phyloP scores from a whole-genome alignment of 2,329 filamentous ascomycete species.

The Whalleya microplaca region DNA sequence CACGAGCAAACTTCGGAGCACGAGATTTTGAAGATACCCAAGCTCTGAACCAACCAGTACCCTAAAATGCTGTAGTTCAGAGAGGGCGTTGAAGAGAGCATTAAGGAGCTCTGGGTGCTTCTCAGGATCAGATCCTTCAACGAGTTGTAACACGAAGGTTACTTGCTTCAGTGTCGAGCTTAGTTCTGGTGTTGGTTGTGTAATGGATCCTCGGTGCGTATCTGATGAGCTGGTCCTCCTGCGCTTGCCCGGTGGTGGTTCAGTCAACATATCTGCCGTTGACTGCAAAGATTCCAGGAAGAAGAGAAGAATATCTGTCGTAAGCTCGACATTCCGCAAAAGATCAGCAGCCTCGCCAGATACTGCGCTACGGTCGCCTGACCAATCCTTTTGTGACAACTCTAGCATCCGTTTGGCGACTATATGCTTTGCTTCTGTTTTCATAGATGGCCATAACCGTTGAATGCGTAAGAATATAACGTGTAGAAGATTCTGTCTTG shows the following conservation, averaged over 20 bases:
- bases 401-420: conserved; percentile 67
- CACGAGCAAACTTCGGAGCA: conserved; percentile 78
- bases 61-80: conserved; percentile 84
- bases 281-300: conserved; percentile 78
- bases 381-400: conserved; percentile 53
- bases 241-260: conserved; percentile 75
- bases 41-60: conserved; percentile 82
- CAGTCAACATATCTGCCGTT: conserved; percentile 71
- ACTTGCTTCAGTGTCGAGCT: conserved; percentile 72
- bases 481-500: conserved; percentile 60
- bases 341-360: conserved; percentile 70
- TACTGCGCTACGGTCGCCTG: conserved; percentile 44
- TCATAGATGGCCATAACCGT: conserved; percentile 74
- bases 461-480: conserved; percentile 71
- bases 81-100: conserved; percentile 81
- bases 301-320: conserved; percentile 70
- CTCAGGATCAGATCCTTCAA: conserved; percentile 78
- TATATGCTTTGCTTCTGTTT: conserved; percentile 61
- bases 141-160: conserved; percentile 85
- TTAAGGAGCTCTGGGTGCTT: conserved; percentile 77
- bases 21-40: conserved; percentile 85
- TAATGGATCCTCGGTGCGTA: conserved; percentile 60
- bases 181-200: conserved; percentile 67
- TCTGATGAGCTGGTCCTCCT: conserved; percentile 78
- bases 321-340: conserved; percentile 72